Evolutionary conservation across 176 grass and related monocot species (phyloP).

Genomic region (Lolium perenne): DNA sequence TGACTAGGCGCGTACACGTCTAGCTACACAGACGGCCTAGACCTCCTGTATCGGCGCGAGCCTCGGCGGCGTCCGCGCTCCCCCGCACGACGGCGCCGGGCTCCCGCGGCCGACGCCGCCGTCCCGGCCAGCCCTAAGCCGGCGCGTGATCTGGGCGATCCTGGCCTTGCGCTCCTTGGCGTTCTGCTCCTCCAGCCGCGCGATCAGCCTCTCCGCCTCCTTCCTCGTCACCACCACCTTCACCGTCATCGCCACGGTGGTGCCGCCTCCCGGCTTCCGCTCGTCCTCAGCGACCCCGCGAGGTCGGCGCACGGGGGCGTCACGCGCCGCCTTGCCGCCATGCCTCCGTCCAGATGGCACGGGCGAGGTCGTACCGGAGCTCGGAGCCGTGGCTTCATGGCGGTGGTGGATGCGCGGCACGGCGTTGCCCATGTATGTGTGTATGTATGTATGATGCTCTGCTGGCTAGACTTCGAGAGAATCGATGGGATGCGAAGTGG

Average conservation of each 20-base stretch:
- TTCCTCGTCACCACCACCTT: conserved; percentile 62
- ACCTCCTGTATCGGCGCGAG: conserved; percentile 45
- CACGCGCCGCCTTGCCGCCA: not conserved
- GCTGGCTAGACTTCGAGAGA: too few relatives aligned
- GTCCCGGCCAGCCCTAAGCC: not conserved
- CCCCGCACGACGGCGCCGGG: conserved; percentile 8
- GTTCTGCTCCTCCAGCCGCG: conserved; percentile 37
- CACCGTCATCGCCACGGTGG: conserved; percentile 30
- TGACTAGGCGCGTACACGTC: not conserved
- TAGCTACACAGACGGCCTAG: conserved; percentile 7
- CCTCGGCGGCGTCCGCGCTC: conserved; percentile 28
- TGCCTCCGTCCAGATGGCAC: not conserved
- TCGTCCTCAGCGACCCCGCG: not conserved
- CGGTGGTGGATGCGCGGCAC: conserved; percentile 28
- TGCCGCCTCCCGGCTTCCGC: not conserved
- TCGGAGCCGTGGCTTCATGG: not conserved
- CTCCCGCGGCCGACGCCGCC: not conserved
- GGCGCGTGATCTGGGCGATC: conserved; percentile 38
- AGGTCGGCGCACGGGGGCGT: not conserved
- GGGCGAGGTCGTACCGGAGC: not conserved
- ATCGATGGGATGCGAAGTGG: not conserved
- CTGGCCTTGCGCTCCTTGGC: conserved; percentile 37
- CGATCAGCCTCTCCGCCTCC: conserved; percentile 59
- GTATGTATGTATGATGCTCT: conserved; percentile 24
- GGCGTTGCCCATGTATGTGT: conserved; percentile 47